Base-by-base conservation (phyloP, 768 basidiomycete species). In the Kwoniella newhampshirensis region DNA sequence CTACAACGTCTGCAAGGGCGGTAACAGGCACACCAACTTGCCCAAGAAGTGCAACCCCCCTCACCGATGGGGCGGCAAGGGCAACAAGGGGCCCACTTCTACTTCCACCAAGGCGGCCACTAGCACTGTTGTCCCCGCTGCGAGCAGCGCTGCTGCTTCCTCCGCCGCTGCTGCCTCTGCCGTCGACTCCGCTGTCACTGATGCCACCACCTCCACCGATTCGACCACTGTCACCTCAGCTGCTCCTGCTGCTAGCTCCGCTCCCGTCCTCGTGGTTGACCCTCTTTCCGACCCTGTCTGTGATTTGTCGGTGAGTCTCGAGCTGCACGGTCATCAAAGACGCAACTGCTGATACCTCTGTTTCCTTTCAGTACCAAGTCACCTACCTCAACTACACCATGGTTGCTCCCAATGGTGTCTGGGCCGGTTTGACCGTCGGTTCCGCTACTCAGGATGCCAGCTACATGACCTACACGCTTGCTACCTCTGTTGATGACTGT, bases 381-480 rank as follows among this genome's bases (percentile, higher is more conserved):
- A 48, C 58, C 25, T 64, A 64, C 51, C 21, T 13, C n/a, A 54
- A 68, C 66, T 68, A 62, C 66, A 64, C 58, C 32, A 18, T 51
- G 27, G 60, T 64, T 20, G 66, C 66, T 26, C 46, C 66, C 57
- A 64, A 62, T 54, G 66, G 66, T 42, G 40, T 53, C 40, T 68
- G 60, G 60, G 51, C 25, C 17, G 66, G 66, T 39, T 45, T 57
- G 21, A 68, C 66, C 28, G 56, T 68, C 53, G 66, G 66, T 41
- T 40, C 66, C 45, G 66, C 66, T n/a, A 39, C 63, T 23, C 63
- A 62, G 41, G 66, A 68, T 42, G 59, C 49, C 25, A 59, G 56
- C 15, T 68, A 68, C 66, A 64, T 68, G 66, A 68, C 66, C 50
- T 68, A 68, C 63, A 68, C 66, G 23, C 66, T 68, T 35, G 45